These are phyloP conservation scores for Penicillium sp. DNA, from an alignment of 2,329 filamentous ascomycete genomes.

Conservation along the genomic window DNA sequence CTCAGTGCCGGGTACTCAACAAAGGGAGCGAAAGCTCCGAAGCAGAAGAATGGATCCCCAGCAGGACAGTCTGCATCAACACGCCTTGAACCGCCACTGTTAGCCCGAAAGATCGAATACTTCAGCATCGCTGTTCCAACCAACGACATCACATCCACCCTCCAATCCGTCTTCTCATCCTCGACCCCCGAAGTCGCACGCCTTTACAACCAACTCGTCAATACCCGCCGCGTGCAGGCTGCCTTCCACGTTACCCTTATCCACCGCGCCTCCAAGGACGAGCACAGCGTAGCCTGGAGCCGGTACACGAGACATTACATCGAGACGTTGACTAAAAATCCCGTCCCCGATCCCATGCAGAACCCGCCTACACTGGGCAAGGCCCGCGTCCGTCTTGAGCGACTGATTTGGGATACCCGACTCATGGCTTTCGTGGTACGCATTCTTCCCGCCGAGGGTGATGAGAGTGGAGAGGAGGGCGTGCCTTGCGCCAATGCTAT, in stretches of 20 bases:
- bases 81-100: slow-evolving; percentile 35
- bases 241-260: slow-evolving; percentile 94
- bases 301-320: slow-evolving; percentile 67
- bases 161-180: slow-evolving; percentile 71
- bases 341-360: slow-evolving; percentile 26
- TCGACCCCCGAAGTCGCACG: slow-evolving; percentile 57
- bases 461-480: slow-evolving; percentile 44
- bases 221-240: slow-evolving; percentile 75
- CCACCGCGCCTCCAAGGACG: slow-evolving; percentile 68
- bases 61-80: slow-evolving; percentile 25
- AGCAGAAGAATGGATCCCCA: slow-evolving; percentile 39
- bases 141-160: slow-evolving; percentile 57
- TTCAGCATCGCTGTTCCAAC: slow-evolving; percentile 63
- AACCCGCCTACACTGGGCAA: slow-evolving; percentile 38
- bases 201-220: slow-evolving; percentile 77
- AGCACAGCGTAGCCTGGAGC: slow-evolving; percentile 74
- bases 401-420: slow-evolving; percentile 79
- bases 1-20: slow-evolving; percentile 59
- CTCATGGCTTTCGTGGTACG: slow-evolving; percentile 92
- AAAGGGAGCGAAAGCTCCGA: slow-evolving; percentile 43
- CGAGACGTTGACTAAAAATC: slow-evolving; percentile 33
- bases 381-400: slow-evolving; percentile 60
- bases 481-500: slow-evolving; percentile 77
- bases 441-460: slow-evolving; percentile 49
- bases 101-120: slow-evolving; percentile 66